Evolutionary conservation across 345 rosid species (phyloP), one percentile per base, ranked within the genome.

Genomic region (Angophora floribunda): DNA sequence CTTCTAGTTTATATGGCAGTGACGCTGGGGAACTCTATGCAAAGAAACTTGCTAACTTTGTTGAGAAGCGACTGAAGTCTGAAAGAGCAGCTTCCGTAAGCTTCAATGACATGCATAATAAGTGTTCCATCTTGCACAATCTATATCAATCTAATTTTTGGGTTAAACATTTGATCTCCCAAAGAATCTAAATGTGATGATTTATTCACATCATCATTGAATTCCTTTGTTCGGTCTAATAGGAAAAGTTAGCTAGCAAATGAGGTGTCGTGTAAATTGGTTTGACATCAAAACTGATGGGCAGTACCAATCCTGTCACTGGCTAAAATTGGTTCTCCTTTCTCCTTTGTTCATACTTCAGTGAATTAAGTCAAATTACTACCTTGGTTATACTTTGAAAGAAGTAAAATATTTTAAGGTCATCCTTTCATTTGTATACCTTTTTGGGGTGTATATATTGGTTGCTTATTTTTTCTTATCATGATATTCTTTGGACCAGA

Each of bases 81-180:
- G 99, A 98, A 93, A 97, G 96, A 91, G 95, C 99, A 85, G 99
- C 99, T 87, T 97, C 99, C 53, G 99, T 97, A 95, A 95, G 99
- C 90, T 90, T 70, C 86, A 86, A 13, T 51, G 55, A 86, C 50
- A 65, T 44, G 13, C 80, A 36, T 32, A 36, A 70, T 32, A 70
- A 70, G 24, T 17, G 47, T 36, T 75, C 82, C 82, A 36, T 75
- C 82, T 75, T 75, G 82, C 80, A 36, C 80, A 70, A 36, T 70
- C 80, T 75, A 70, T 70, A 36, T 70, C 24, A 17, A 16, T 36
- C 80, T 70, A 32, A 70, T 36, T 70, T 70, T 70, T 36, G 11
- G 47, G 47, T 75, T 75, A 19, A 19, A 36, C 49, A 75, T 75
- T 75, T 75, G 26, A 75, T 75, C 82, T 75, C 49, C 82, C 49